Evolutionary conservation across 139 green algal genomes (phyloP).

Genomic region (Micractinium sp.): DNA sequence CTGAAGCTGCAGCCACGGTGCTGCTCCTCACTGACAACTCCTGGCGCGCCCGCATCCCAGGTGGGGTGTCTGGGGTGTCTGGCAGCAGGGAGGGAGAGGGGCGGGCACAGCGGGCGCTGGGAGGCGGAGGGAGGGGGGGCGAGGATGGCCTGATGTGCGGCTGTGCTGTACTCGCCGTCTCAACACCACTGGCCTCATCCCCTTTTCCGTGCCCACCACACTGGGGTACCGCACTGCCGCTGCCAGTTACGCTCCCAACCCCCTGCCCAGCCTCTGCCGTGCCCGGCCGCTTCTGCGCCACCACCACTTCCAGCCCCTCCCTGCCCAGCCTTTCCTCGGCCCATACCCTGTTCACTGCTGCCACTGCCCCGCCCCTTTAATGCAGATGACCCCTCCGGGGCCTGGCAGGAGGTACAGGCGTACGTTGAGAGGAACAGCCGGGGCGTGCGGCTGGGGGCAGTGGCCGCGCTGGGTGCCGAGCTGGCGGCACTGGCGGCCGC

Average conservation of each 20-base stretch:
- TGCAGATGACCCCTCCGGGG: constrained; percentile 26
- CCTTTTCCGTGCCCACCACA: neutral
- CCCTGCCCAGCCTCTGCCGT: too few relatives aligned
- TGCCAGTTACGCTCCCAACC: too few relatives aligned
- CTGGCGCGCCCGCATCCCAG: constrained; percentile 8
- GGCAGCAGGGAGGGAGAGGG: too few relatives aligned
- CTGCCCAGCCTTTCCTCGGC: neutral
- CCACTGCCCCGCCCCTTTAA: neutral
- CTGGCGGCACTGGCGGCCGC: constrained; percentile 24
- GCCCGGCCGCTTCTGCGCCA: too few relatives aligned
- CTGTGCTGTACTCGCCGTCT: neutral
- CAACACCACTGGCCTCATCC: neutral
- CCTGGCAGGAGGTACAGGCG: constrained; percentile 3
- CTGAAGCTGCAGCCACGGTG: constrained; percentile 6
- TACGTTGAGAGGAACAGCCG: neutral
- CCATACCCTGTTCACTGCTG: too few relatives aligned
- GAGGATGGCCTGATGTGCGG: too few relatives aligned
- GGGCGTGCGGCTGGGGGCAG: neutral
- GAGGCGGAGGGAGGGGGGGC: neutral
- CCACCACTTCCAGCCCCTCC: too few relatives aligned
- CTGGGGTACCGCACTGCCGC: too few relatives aligned
- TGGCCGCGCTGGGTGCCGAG: constrained; percentile 16
- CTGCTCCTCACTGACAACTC: constrained; percentile 33
- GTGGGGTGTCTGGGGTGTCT: neutral
- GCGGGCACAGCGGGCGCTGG: too few relatives aligned